A percentile compares a stretch with the other conserved stretches of the same genome.
phyloP scores from a whole-genome alignment of 148 eudicot genomes.

The Bassia scoparia region DNA sequence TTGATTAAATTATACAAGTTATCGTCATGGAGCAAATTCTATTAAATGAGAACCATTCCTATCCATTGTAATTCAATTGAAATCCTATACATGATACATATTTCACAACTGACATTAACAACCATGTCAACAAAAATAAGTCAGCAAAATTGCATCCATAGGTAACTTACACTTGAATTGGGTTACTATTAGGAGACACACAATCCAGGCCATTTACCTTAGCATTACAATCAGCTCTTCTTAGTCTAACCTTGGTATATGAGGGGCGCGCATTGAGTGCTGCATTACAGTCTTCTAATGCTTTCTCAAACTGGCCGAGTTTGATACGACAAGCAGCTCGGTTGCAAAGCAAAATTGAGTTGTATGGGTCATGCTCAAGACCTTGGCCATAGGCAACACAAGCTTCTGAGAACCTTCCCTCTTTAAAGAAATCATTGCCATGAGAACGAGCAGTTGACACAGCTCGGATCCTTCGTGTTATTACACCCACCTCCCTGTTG shows the following conservation, averaged over 20 bases:
- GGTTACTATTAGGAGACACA: background rate
- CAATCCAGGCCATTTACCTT: slow-evolving; percentile 41
- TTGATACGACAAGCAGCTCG: slow-evolving; percentile 75
- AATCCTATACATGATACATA: no score
- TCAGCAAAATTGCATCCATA: background rate
- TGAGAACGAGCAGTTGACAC: slow-evolving; percentile 61
- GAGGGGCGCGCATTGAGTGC: slow-evolving; percentile 71
- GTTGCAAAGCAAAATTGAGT: slow-evolving; percentile 72
- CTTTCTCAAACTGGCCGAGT: slow-evolving; percentile 59
- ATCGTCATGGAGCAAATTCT: no score
- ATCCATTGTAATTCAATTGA: no score
- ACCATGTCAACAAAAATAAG: background rate
- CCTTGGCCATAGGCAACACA: slow-evolving; percentile 75
- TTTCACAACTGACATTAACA: slow-evolving; percentile 48
- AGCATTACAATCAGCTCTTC: slow-evolving; percentile 75
- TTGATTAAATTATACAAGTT: no score
- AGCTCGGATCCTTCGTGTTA: slow-evolving; percentile 48
- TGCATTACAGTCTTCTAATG: slow-evolving; percentile 71
- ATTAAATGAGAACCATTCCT: no score
- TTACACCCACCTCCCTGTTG: slow-evolving; percentile 55
- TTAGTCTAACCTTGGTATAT: slow-evolving; percentile 69
- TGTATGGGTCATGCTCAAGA: slow-evolving; percentile 73
- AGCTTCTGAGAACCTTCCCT: slow-evolving; percentile 58
- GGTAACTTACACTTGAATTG: background rate
- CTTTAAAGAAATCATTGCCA: slow-evolving; percentile 74